Evolutionary conservation across 176 grass and related monocot species (phyloP), one percentile per base, ranked within the genome.

Genomic region (Pontederia paniculata): DNA sequence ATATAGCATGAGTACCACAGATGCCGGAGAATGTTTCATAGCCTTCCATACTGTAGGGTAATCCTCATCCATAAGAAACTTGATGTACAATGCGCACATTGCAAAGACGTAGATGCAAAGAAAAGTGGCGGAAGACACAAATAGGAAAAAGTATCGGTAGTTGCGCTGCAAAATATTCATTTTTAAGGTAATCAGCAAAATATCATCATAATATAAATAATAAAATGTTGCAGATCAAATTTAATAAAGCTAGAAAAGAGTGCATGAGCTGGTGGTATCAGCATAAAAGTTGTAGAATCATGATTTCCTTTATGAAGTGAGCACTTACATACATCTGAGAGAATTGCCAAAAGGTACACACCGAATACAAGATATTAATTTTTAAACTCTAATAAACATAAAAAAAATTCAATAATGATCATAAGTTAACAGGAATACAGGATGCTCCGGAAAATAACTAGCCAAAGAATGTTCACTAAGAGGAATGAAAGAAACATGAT

Each of bases 41-140:
- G 91, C 91, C 82, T 89, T 89, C 91, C 91, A 96, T 68, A 96
- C 86, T 63, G 91, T 96, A 52, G 71, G 85, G 80, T 96, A 84
- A 67, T 78, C 79, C 56, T 57, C 71, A 9, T 79, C 74, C 86
- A 96, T 96, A 42, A 96, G 74, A 80, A 84, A 78, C 53, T 96
- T 96, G 82, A 96, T 81, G 76, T 87, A 80, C 45, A 96, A 78
- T 64, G 91, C 82, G 47, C 82, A 87, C 80, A 96, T 87, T 64
- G 82, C 86, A 70, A 96, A 96, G 58, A 96, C 79, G 68, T 84
- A 96, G 65, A 96, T 84, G 82, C 91, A 96, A 62, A 96, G 86
- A 67, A 96, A 81, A 54, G 85, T 81, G 71, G 86, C 87, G 21
- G 86, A 90, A 47, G 86, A 90, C 66, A 97, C 80, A 78, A 97